Evolutionary conservation across 169 alveolate genomes (phyloP).

Genomic region (Miamiensis avidus): DNA sequence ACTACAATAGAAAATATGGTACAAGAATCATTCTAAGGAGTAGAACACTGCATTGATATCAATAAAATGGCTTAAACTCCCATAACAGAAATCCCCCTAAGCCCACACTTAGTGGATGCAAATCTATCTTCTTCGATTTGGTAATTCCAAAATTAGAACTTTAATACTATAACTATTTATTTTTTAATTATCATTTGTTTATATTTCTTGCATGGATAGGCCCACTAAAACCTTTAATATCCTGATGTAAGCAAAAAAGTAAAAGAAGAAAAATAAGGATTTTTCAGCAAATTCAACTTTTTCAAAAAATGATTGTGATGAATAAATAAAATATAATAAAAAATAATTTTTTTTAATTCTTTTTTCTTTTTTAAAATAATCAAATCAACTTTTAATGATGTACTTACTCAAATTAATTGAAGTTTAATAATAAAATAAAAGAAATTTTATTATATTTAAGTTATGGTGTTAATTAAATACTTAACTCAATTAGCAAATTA

Average conservation of each 20-base stretch:
- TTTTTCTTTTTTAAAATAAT: no score
- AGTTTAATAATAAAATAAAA: no score
- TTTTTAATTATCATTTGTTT: no score
- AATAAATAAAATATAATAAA: no score
- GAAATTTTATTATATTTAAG: no score
- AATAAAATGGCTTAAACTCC: slow-evolving; percentile 3
- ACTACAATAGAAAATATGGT: slow-evolving; percentile 1
- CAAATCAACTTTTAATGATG: no score
- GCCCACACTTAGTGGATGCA: slow-evolving; percentile 8
- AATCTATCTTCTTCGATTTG: slow-evolving; percentile 16
- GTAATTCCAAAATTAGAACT: not conserved
- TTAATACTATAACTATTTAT: no score
- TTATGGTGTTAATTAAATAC: no score
- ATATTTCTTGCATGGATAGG: slow-evolving; percentile 1
- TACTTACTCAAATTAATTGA: no score
- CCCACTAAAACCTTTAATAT: slow-evolving; percentile 1
- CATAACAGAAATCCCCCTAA: slow-evolving; percentile 17
- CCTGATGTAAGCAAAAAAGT: slow-evolving; percentile 1
- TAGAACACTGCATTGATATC: not conserved
- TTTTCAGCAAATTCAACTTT: slow-evolving; percentile 13
- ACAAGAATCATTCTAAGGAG: slow-evolving; percentile 9
- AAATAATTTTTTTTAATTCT: no score
- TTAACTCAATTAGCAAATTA: no score
- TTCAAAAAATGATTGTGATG: not conserved
- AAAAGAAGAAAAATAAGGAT: slow-evolving; percentile 1